Evolutionary conservation across 139 green algal species (phyloP).

Genomic region (Haematococcus lacustris): DNA sequence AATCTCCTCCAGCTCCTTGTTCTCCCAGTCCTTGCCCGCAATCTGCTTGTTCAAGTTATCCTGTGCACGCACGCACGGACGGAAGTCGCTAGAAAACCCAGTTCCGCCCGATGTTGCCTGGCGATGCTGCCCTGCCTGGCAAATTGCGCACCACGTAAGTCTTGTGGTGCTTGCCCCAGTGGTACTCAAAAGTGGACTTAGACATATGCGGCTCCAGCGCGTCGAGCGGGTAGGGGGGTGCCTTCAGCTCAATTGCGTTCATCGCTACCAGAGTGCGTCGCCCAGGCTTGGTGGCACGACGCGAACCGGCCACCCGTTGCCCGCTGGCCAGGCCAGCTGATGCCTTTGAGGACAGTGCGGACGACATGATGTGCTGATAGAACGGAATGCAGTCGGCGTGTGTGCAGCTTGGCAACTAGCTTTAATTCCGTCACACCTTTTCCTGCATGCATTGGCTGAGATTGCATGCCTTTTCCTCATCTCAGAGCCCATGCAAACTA

Average conservation of each 20-base stretch:
- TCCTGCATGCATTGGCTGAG: too few relatives aligned
- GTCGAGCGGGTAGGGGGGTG: slow-evolving; percentile 49
- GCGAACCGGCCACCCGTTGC: slow-evolving; percentile 15
- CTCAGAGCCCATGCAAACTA: too few relatives aligned
- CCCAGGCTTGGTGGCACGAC: slow-evolving; percentile 5
- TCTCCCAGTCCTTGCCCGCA: slow-evolving; percentile 73
- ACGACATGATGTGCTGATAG: too few relatives aligned
- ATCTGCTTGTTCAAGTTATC: slow-evolving; percentile 95
- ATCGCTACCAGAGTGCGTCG: slow-evolving; percentile 16
- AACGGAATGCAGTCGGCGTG: too few relatives aligned
- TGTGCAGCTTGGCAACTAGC: too few relatives aligned
- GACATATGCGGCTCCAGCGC: slow-evolving; percentile 70
- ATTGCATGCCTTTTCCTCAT: too few relatives aligned
- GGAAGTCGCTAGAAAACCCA: too few relatives aligned
- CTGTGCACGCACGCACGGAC: too few relatives aligned
- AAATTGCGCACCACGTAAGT: too few relatives aligned
- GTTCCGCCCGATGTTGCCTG: too few relatives aligned
- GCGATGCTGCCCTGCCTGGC: too few relatives aligned
- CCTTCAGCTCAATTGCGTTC: slow-evolving; percentile 42
- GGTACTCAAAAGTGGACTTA: slow-evolving; percentile 53
- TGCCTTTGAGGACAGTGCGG: slow-evolving; percentile 13
- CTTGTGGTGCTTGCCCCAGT: slow-evolving; percentile 91
- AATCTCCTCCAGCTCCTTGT: slow-evolving; percentile 80
- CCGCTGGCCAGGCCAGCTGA: slow-evolving; percentile 7
- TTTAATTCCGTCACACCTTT: too few relatives aligned